Base-by-base conservation (phyloP, 345 rosid genomes). In the Garcia nutans region DNA sequence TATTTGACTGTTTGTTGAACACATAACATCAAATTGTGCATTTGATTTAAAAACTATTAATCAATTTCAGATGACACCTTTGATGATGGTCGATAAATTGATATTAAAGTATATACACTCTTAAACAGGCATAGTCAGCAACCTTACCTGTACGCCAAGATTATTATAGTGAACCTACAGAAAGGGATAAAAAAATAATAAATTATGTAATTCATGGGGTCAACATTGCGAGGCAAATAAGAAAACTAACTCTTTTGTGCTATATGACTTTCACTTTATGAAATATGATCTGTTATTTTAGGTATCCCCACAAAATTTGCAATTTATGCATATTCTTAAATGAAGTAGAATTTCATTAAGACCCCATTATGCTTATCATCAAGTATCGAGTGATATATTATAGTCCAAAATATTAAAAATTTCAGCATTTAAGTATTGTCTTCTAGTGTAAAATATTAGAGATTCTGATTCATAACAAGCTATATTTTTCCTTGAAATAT, bases 221-320 rank as follows among this genome's bases (percentile, higher is more conserved):
- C 16, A 23, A 5, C 23, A 9, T 20, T 11, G 23, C 47, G 0
- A 31, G 37, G 10, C 19, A 1, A 33, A 6, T n/a, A 16, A 68
- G 5, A 47, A 0, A 31, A 33, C 2, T 7, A 54, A 17, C 42
- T 24, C 26, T 42, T 26, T 23, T 20, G 74, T 57, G 37, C 49
- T 58, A 56, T 24, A 59, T 37, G 42, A 19, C 3, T 42, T 26
- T 52, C 8, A 9, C 72, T 44, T 44, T 10, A 54, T 52, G 15
- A 69, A 54, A 10, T 26, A 70, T 31, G 73, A 8, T 52, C 22
- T 49, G 52, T 66, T 66, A 41, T 45, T 26, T 37, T 37, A 37
- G 45, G 65, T 13, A 26, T 57, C 65, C 16, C 22, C 73, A 59
- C 65, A 15, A 61, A 37, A n/a, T 78, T 69, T 37, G 6, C 41